These are phyloP conservation scores for Ascochyta fabae DNA, from an alignment of 2,329 filamentous ascomycete species.

Conservation along the genomic window DNA sequence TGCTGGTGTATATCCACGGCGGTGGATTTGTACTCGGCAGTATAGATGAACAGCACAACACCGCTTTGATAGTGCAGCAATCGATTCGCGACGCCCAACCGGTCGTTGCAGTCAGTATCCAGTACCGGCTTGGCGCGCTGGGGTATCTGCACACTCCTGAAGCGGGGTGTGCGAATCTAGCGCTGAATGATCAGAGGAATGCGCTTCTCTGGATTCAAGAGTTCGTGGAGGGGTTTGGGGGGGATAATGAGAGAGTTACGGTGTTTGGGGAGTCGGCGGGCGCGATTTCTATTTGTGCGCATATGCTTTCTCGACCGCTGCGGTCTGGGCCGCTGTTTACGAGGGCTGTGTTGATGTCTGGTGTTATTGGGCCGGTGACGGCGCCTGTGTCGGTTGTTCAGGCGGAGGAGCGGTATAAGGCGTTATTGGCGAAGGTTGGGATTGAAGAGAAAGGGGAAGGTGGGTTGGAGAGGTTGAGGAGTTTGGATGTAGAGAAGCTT, in stretches of 20 bases:
- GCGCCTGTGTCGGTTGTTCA: slow-evolving; percentile 14
- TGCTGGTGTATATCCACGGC: slow-evolving; percentile 61
- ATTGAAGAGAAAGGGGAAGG: slow-evolving; percentile 22
- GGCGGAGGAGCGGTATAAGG: slow-evolving; percentile 18
- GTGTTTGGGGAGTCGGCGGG: slow-evolving; percentile 57
- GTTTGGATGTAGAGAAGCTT: slow-evolving; percentile 17
- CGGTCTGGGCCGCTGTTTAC: slow-evolving; percentile 27
- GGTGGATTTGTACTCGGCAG: slow-evolving; percentile 55
- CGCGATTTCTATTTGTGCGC: slow-evolving; percentile 38
- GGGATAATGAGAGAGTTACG: slow-evolving; percentile 40
- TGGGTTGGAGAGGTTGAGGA: slow-evolving; percentile 16
- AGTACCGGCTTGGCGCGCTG: slow-evolving; percentile 37
- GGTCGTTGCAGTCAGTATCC: slow-evolving; percentile 25
- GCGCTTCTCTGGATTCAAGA: slow-evolving; percentile 47
- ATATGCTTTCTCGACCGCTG: slow-evolving; percentile 26
- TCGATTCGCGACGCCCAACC: slow-evolving; percentile 27
- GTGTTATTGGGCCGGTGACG: slow-evolving; percentile 22
- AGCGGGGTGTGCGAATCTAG: slow-evolving; percentile 33
- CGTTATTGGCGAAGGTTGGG: slow-evolving; percentile 28
- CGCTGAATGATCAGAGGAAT: slow-evolving; percentile 39
- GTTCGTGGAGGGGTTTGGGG: slow-evolving; percentile 46
- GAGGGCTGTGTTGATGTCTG: slow-evolving; percentile 31
- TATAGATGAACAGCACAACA: slow-evolving; percentile 34
- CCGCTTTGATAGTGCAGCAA: slow-evolving; percentile 30
- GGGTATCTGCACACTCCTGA: slow-evolving; percentile 52